A percentile compares a stretch with the other conserved stretches of the same genome.
These are phyloP conservation scores for Elsinoe perseae DNA, from an alignment of 2,329 filamentous ascomycete genomes.

Conservation along the genomic window DNA sequence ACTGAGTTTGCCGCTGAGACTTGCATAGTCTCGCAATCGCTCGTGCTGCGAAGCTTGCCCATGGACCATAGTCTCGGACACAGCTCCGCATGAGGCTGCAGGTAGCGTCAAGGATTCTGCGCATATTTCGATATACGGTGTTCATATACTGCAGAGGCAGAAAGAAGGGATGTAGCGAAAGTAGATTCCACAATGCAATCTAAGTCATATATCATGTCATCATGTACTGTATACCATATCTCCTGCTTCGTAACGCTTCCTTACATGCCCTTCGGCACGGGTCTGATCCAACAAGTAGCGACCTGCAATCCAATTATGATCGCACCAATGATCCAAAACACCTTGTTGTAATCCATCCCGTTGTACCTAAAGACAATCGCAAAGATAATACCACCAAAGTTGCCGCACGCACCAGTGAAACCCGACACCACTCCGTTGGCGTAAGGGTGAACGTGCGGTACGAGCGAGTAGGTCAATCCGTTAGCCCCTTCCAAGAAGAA, in stretches of 20 bases:
- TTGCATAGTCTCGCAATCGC: too few relatives aligned
- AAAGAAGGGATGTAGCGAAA: neutral
- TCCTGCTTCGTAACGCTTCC: neutral
- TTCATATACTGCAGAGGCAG: too few relatives aligned
- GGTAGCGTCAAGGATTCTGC: too few relatives aligned
- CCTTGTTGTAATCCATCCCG: conserved; percentile 58
- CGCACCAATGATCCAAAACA: conserved; percentile 75
- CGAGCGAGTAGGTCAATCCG: conserved; percentile 76
- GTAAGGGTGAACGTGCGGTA: conserved; percentile 76
- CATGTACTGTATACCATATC: neutral
- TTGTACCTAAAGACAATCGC: conserved; percentile 75
- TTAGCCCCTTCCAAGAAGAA: conserved; percentile 81
- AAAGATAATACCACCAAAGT: conserved; percentile 78
- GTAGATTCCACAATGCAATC: neutral
- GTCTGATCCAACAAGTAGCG: conserved; percentile 55
- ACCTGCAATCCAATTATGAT: conserved; percentile 66
- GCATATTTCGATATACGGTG: too few relatives aligned
- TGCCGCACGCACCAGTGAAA: conserved; percentile 69
- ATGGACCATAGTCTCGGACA: too few relatives aligned
- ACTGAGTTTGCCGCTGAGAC: too few relatives aligned
- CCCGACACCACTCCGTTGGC: conserved; percentile 77
- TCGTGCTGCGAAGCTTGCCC: too few relatives aligned
- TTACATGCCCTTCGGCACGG: conserved; percentile 49
- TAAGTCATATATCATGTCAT: neutral
- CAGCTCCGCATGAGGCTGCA: too few relatives aligned